Evolutionary conservation across 345 rosid genomes (phyloP), one percentile per base, ranked within the genome.

Genomic region (Geranium rotundifolium): DNA sequence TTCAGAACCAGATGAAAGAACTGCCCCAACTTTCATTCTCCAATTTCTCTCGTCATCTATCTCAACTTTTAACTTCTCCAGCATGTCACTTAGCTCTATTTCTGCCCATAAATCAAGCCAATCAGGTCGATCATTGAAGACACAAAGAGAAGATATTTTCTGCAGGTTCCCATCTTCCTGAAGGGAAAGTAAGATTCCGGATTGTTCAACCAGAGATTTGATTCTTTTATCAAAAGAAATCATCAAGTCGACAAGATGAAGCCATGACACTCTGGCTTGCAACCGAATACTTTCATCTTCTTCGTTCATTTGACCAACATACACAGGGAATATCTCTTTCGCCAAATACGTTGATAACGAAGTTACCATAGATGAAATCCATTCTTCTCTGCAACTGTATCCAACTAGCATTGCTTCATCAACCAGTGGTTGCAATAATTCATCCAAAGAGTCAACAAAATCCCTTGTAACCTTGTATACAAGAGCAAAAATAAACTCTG

Each of bases 81-180:
- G 75, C 4, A 69, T 73, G 65, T 90, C 95, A 66, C 65, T 76
- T 17, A 86, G 82, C 82, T 90, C 96, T 69, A 84, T 76, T 73
- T 81, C 88, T 67, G 95, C 92, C 99, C 97, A 93, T 62, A 85
- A 31, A 79, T 88, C 89, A 19, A 88, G 84, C 99, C 96, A 90
- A 77, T 90, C 95, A 54, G 95, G 84, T 63, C 84, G 79, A 80
- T 88, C 97, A 82, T 83, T 78, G 82, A 93, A 93, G 70, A 88
- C 80, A 58, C 95, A 84, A 14, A 88, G 74, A 61, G 86, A 88
- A 37, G 95, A 93, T 77, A 88, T 76, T 74, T 84, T 90, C 69
- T 72, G 67, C 69, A 84, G 78, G 64, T 79, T 82, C 64, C 74
- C 79, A 65, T 84, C 96, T 71, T 85, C 95, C 78, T 73, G 82